A percentile compares a stretch with the other conserved stretches of the same genome.
phyloP scores from a whole-genome alignment of 2,329 filamentous ascomycete genomes.

The Calonectria fujianensis region DNA sequence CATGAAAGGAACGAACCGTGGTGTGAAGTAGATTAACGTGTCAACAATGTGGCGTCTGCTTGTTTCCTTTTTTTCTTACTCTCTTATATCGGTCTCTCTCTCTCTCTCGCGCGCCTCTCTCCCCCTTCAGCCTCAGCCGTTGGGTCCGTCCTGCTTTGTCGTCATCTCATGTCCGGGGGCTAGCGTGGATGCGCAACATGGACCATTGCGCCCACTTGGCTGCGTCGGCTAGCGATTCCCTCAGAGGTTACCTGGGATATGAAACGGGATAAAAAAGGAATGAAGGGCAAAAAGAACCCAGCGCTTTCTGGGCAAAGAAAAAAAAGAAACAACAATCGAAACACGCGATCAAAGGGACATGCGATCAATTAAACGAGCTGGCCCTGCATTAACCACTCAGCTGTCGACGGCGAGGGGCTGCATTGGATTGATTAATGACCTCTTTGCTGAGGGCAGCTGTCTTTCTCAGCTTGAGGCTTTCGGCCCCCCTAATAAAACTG shows the following conservation, averaged over 20 bases:
- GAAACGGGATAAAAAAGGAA: conserved; percentile 19
- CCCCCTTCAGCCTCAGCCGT: background rate
- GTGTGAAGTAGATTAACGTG: conserved; percentile 36
- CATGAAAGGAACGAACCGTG: conserved; percentile 30
- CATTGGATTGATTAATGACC: conserved; percentile 25
- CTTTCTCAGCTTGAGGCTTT: conserved; percentile 22
- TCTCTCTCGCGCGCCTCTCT: background rate
- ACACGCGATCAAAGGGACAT: conserved; percentile 2
- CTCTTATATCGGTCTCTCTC: background rate
- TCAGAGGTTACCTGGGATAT: conserved; percentile 21
- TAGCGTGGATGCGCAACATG: conserved; percentile 21
- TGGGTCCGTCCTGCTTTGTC: background rate
- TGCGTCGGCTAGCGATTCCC: conserved; percentile 14
- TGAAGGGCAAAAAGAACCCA: background rate
- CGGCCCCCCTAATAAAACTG: conserved; percentile 31
- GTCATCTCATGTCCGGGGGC: conserved; percentile 6
- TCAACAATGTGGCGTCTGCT: background rate
- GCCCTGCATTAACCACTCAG: conserved; percentile 13
- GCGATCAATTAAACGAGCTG: conserved; percentile 8
- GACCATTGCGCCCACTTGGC: conserved; percentile 3
- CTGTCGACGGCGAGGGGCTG: background rate
- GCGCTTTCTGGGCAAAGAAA: background rate
- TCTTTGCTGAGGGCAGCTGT: conserved; percentile 19
- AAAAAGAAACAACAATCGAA: conserved; percentile 20
- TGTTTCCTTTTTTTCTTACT: background rate